Percentiles rank a stretch among this genome's conserved stretches.
Conservation (phyloP, 805 yeast genomes). For the Metschnikowia amazonensis region DNA sequence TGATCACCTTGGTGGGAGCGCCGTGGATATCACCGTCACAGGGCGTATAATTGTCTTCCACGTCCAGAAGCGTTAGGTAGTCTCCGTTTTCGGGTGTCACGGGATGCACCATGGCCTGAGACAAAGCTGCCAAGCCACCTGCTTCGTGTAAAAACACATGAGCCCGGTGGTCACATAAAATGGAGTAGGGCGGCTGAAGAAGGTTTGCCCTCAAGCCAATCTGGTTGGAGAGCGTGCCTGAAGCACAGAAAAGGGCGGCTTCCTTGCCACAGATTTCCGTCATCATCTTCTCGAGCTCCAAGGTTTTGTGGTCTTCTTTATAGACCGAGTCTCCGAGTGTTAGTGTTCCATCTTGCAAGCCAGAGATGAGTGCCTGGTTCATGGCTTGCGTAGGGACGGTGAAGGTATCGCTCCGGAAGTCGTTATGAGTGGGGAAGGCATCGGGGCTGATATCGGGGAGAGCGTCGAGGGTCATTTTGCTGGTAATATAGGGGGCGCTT, state of each 20-base stretch:
- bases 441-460: neutral
- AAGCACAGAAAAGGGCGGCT: slow-evolving; percentile 76
- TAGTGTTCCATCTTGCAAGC: slow-evolving; percentile 26
- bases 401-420: slow-evolving; percentile 71
- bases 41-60: slow-evolving; percentile 54
- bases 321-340: slow-evolving; percentile 83
- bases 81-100: slow-evolving; percentile 73
- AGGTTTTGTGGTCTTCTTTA: slow-evolving; percentile 72
- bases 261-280: slow-evolving; percentile 72
- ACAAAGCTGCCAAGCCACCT: slow-evolving; percentile 83
- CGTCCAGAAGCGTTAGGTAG: slow-evolving; percentile 77
- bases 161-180: slow-evolving; percentile 80
- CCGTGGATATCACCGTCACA: slow-evolving; percentile 82
- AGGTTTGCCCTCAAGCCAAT: slow-evolving; percentile 74
- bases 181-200: slow-evolving; percentile 78
- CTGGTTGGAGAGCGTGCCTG: slow-evolving; percentile 91
- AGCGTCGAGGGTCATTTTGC: slow-evolving; percentile 12
- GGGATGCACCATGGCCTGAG: slow-evolving; percentile 89
- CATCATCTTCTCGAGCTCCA: slow-evolving; percentile 58
- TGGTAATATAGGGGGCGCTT: too few species aligned
- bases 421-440: slow-evolving; percentile 23
- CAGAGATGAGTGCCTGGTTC: slow-evolving; percentile 52
- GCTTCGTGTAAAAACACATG: slow-evolving; percentile 86
- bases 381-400: slow-evolving; percentile 79
- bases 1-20: slow-evolving; percentile 83